These are phyloP conservation scores for Lignosus rhinocerotis DNA, from an alignment of 1,284 basidiomycete species.

Conservation along the genomic window DNA sequence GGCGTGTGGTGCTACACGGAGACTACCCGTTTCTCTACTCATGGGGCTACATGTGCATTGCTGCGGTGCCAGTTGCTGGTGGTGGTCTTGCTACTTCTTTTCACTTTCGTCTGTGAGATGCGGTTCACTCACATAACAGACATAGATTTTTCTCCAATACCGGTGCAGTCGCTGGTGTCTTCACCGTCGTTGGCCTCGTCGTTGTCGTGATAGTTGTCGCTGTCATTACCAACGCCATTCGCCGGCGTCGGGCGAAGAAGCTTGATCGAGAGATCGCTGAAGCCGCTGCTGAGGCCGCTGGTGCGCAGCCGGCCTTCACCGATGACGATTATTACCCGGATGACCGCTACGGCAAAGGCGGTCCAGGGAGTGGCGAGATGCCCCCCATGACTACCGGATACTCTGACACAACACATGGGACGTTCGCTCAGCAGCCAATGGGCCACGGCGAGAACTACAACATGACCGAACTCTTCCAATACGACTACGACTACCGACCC, in stretches of 20 bases:
- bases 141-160: conserved; percentile 72
- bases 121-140: background rate
- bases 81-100: background rate
- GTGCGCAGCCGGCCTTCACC: conserved; percentile 49
- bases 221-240: conserved; percentile 53
- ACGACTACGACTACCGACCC: conserved; percentile 35
- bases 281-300: conserved; percentile 44
- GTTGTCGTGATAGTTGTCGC: conserved; percentile 51
- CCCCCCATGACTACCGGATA: conserved; percentile 38
- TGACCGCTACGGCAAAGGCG: conserved; percentile 23
- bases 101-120: background rate
- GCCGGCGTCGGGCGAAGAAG: conserved; percentile 59
- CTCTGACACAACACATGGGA: conserved; percentile 65
- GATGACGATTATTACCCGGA: conserved; percentile 45
- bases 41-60: too few relatives aligned
- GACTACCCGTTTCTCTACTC: too few relatives aligned
- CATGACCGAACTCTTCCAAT: conserved; percentile 49
- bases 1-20: too few relatives aligned
- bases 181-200: conserved; percentile 66
- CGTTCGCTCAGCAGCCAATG: conserved; percentile 54
- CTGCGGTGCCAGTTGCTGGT: too few relatives aligned
- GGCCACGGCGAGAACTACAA: conserved; percentile 43
- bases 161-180: conserved; percentile 69
- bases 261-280: conserved; percentile 72
- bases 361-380: conserved; percentile 16